Evolutionary conservation across 345 rosid species (phyloP).

Genomic region (Mercurialis annua): DNA sequence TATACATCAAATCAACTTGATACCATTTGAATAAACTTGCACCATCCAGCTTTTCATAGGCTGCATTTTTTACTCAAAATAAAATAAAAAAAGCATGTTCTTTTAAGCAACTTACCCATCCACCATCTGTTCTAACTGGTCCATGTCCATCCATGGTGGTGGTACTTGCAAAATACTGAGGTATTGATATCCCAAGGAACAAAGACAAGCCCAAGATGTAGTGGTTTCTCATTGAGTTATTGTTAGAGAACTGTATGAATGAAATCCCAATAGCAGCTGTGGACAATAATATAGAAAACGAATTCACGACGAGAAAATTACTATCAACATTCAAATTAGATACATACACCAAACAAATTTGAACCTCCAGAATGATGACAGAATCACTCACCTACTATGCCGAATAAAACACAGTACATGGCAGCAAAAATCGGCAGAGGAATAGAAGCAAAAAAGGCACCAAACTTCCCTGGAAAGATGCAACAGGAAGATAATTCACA

Average conservation of each 20-base stretch:
- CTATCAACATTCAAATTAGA: not conserved
- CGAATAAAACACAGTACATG: slow-evolving; percentile 79
- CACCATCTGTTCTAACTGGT: slow-evolving; percentile 68
- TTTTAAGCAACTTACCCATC: slow-evolving; percentile 69
- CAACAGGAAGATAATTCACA: not conserved
- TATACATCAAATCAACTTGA: not conserved
- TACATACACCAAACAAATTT: not conserved
- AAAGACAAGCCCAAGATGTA: slow-evolving; percentile 78
- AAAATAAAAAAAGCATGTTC: slow-evolving; percentile 3
- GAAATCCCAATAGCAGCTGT: slow-evolving; percentile 86
- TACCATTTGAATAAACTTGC: not conserved
- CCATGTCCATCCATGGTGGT: slow-evolving; percentile 58
- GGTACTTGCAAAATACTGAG: slow-evolving; percentile 64
- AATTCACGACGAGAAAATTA: not conserved
- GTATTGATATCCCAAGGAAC: slow-evolving; percentile 79
- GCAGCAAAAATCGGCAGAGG: slow-evolving; percentile 92
- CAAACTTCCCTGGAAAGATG: slow-evolving; percentile 69
- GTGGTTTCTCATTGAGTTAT: slow-evolving; percentile 82
- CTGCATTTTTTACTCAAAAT: not conserved
- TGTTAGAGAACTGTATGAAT: slow-evolving; percentile 78
- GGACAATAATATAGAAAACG: not conserved
- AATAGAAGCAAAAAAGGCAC: slow-evolving; percentile 96
- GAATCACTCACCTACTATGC: slow-evolving; percentile 75
- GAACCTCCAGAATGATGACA: not conserved
- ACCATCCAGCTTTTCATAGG: not conserved